These are phyloP conservation scores for Coniophora puteana DNA, from an alignment of 1,284 basidiomycete genomes.

Conservation along the genomic window DNA sequence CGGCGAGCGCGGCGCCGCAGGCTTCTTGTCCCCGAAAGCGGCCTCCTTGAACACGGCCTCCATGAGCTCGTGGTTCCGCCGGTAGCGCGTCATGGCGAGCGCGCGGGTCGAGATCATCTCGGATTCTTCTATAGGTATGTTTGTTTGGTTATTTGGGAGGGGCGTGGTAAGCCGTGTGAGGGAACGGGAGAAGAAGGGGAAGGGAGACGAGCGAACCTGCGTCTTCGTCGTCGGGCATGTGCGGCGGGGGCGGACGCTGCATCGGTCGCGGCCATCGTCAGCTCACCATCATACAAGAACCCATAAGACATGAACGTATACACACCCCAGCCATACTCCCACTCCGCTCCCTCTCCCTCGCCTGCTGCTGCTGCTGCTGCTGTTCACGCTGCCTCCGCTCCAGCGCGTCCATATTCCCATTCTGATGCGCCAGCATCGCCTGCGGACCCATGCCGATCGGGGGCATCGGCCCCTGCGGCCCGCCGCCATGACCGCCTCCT, in stretches of 20 bases:
- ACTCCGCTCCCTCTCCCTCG: slow-evolving; percentile 33
- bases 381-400: slow-evolving; percentile 55
- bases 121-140: slow-evolving; percentile 50
- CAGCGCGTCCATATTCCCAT: slow-evolving; percentile 61
- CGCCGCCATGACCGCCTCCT: slow-evolving; percentile 16
- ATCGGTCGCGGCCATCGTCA: background rate
- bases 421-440: slow-evolving; percentile 68
- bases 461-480: slow-evolving; percentile 18
- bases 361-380: slow-evolving; percentile 49
- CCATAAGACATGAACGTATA: slow-evolving; percentile 5
- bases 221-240: slow-evolving; percentile 64
- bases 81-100: slow-evolving; percentile 66
- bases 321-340: slow-evolving; percentile 17
- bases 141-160: too few species aligned
- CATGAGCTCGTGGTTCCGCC: slow-evolving; percentile 78
- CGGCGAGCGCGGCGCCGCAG: slow-evolving; percentile 34
- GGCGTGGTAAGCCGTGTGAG: slow-evolving; percentile 1
- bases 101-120: slow-evolving; percentile 70
- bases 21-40: slow-evolving; percentile 54
- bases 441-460: slow-evolving; percentile 39
- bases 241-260: slow-evolving; percentile 36
- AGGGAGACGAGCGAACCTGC: slow-evolving; percentile 41
- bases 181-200: slow-evolving; percentile 4
- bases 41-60: slow-evolving; percentile 73
- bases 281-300: background rate